A percentile compares a stretch with the other conserved stretches of the same genome.
phyloP scores from a whole-genome alignment of 352 stramenopile genomes.

The Phytophthora citricola region DNA sequence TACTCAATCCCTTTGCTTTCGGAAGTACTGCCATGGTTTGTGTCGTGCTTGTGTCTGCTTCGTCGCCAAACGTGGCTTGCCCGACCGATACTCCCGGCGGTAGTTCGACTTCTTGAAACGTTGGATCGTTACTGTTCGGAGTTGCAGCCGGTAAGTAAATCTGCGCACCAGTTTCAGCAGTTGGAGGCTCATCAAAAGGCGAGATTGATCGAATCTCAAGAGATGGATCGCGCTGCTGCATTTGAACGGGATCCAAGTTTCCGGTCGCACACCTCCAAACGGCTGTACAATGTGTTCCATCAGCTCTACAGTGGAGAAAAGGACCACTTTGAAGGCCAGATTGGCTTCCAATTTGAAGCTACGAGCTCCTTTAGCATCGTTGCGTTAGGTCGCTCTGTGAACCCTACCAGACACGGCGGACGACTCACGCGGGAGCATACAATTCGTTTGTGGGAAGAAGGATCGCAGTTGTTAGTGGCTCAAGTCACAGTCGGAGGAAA shows the following conservation, averaged over 20 bases:
- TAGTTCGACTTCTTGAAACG: conserved; percentile 67
- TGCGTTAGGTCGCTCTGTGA: conserved; percentile 83
- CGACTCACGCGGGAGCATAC: conserved; percentile 74
- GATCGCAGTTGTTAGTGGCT: conserved; percentile 69
- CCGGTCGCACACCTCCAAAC: conserved; percentile 63
- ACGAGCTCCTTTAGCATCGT: conserved; percentile 83
- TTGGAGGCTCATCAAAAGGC: conserved; percentile 70
- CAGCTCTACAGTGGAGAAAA: conserved; percentile 90
- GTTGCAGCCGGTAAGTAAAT: conserved; percentile 62
- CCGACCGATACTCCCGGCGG: conserved; percentile 65
- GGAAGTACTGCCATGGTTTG: conserved; percentile 76
- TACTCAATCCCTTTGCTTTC: conserved; percentile 64
- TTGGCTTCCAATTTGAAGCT: conserved; percentile 90
- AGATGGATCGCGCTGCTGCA: conserved; percentile 62
- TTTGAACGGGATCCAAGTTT: conserved; percentile 54
- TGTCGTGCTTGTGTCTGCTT: conserved; percentile 81
- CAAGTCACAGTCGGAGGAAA: conserved; percentile 65
- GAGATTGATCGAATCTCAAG: conserved; percentile 67
- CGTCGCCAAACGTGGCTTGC: conserved; percentile 83
- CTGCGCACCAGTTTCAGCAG: conserved; percentile 66
- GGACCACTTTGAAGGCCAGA: conserved; percentile 91
- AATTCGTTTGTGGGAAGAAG: conserved; percentile 87
- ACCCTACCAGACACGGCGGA: conserved; percentile 67
- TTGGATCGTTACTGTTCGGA: conserved; percentile 83
- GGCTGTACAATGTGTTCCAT: conserved; percentile 89